These are phyloP conservation scores for Erucastrum elatum DNA, from an alignment of 345 rosid genomes.

Conservation along the genomic window DNA sequence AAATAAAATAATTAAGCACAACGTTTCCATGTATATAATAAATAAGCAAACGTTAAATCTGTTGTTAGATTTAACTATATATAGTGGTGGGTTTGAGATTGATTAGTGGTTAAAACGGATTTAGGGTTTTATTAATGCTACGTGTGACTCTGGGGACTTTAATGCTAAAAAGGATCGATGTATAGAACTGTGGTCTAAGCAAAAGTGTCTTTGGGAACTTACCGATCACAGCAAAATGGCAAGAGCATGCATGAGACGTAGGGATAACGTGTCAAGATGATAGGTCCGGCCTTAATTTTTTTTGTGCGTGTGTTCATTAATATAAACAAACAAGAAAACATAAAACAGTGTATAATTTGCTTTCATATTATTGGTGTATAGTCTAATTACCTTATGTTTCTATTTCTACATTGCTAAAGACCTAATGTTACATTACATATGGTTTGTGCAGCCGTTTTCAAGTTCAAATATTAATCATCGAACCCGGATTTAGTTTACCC, in stretches of 20 bases:
- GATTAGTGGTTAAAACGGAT: not conserved
- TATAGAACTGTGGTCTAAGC: constrained; percentile 9
- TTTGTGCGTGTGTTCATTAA: not conserved
- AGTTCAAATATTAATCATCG: not conserved
- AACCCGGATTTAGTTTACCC: not conserved
- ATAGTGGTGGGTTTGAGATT: constrained; percentile 13
- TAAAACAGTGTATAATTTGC: not conserved
- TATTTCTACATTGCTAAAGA: not conserved
- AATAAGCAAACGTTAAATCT: not conserved
- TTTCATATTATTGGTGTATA: not conserved
- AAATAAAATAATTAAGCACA: not conserved
- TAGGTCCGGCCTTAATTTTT: not conserved
- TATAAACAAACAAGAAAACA: not conserved
- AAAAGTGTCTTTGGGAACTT: constrained; percentile 18
- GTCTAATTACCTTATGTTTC: not conserved
- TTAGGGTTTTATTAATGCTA: constrained; percentile 18
- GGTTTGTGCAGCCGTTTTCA: not conserved
- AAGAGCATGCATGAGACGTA: not conserved
- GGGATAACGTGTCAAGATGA: constrained; percentile 11
- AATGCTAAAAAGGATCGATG: constrained; percentile 7
- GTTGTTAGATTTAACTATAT: not conserved
- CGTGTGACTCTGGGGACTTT: constrained; percentile 7
- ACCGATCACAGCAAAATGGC: constrained; percentile 26
- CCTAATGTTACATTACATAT: not conserved
- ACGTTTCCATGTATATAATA: not conserved